Conservation (phyloP, 23 red algal species). For the Gracilaria caudata region DNA sequence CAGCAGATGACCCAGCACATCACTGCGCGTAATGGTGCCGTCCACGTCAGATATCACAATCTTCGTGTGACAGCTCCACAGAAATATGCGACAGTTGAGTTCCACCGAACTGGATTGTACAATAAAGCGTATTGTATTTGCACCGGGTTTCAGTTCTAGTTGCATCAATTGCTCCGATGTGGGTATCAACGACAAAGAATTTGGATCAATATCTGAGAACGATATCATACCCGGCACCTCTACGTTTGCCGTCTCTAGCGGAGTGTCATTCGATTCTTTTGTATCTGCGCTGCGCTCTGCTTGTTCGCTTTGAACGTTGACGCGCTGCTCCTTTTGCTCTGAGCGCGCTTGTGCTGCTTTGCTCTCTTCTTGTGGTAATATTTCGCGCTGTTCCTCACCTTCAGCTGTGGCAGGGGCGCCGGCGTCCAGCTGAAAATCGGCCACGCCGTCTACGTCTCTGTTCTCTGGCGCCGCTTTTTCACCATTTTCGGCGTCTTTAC, state of each 20-base stretch:
- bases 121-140: conserved; percentile 85
- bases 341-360: neutral
- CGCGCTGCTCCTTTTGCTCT: neutral
- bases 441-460: neutral
- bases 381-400: neutral
- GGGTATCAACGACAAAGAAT: conserved; percentile 70
- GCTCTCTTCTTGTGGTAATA: too few relatives aligned
- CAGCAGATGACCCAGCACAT: conserved; percentile 95
- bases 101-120: conserved; percentile 78
- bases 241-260: neutral
- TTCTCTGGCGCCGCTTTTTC: neutral
- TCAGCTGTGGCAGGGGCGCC: neutral
- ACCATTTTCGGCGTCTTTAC: neutral
- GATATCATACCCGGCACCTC: neutral
- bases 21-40: conserved; percentile 96
- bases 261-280: neutral
- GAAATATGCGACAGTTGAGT: conserved; percentile 81
- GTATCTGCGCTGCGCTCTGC: neutral
- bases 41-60: conserved; percentile 95
- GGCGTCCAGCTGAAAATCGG: neutral
- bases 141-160: conserved; percentile 79
- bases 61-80: conserved; percentile 84
- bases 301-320: neutral
- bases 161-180: conserved; percentile 71
- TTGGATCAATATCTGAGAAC: conserved; percentile 53